Conservation (phyloP, 257 asterid species). For the Solanum pennellii region DNA sequence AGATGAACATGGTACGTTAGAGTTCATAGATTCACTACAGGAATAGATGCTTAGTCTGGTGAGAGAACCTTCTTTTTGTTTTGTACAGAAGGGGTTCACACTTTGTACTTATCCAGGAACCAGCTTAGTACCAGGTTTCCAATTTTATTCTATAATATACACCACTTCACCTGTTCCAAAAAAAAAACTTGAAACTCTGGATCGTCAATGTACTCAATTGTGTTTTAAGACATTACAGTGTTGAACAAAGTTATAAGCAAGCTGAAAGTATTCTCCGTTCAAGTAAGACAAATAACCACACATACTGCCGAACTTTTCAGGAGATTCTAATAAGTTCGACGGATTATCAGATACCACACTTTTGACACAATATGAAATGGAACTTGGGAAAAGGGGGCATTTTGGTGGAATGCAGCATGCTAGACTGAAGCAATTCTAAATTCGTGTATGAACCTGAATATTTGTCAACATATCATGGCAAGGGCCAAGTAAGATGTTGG, state of each 20-base stretch:
- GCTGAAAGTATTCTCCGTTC: not conserved
- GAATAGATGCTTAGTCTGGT: not conserved
- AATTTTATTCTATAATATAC: not conserved
- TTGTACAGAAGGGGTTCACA: not conserved
- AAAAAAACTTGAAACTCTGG: not conserved
- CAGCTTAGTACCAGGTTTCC: not conserved
- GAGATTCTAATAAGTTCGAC: not conserved
- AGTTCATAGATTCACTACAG: not conserved
- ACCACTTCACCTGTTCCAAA: not conserved
- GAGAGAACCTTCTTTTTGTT: not conserved
- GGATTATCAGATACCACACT: not conserved
- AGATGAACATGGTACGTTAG: not conserved
- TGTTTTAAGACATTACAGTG: not conserved
- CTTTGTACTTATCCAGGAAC: not conserved
- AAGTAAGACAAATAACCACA: not conserved
- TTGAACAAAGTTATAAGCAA: not conserved
- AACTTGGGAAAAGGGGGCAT: not conserved
- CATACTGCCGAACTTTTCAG: not conserved
- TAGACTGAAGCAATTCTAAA: not conserved
- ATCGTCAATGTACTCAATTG: not conserved
- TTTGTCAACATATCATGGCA: not conserved
- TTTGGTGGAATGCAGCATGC: not conserved
- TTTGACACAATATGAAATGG: not conserved
- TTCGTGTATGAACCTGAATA: not conserved
- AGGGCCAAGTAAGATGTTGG: not conserved